phyloP scores from a whole-genome alignment of 257 asterid species.

The Nyctanthes arbortristis region DNA sequence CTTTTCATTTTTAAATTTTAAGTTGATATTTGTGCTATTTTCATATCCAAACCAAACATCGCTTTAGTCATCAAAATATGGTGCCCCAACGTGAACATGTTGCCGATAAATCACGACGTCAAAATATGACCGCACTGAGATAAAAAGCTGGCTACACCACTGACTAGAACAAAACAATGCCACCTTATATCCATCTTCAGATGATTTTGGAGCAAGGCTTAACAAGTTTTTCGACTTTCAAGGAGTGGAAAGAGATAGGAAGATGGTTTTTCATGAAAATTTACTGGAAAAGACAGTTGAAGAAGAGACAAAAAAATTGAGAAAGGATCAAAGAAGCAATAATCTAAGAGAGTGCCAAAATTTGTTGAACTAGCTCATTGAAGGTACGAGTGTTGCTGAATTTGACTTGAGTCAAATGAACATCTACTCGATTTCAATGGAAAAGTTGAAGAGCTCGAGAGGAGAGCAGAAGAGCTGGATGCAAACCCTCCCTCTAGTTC shows the following conservation, averaged over 20 bases:
- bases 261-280: conserved; percentile 4
- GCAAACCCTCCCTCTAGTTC: too few relatives aligned
- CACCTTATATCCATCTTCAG: conserved; percentile 21
- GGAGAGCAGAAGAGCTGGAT: not conserved
- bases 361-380: not conserved
- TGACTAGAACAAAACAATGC: conserved; percentile 10
- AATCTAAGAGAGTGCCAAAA: conserved; percentile 6
- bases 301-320: not conserved
- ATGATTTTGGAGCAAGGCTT: conserved; percentile 2
- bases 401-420: conserved; percentile 14
- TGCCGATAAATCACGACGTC: too few relatives aligned
- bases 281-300: conserved; percentile 9
- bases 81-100: too few relatives aligned
- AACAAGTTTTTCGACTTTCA: conserved; percentile 7
- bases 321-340: not conserved
- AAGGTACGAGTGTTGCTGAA: not conserved
- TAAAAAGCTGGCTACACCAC: too few relatives aligned
- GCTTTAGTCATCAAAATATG: too few relatives aligned
- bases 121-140: too few relatives aligned
- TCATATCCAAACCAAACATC: too few relatives aligned
- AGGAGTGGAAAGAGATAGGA: conserved; percentile 9
- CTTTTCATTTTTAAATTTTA: too few relatives aligned
- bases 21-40: too few relatives aligned
- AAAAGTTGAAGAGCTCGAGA: conserved; percentile 3
- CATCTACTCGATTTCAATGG: not conserved